These are phyloP conservation scores for Tilletia horrida DNA, from an alignment of 1,284 basidiomycete species.

Conservation along the genomic window DNA sequence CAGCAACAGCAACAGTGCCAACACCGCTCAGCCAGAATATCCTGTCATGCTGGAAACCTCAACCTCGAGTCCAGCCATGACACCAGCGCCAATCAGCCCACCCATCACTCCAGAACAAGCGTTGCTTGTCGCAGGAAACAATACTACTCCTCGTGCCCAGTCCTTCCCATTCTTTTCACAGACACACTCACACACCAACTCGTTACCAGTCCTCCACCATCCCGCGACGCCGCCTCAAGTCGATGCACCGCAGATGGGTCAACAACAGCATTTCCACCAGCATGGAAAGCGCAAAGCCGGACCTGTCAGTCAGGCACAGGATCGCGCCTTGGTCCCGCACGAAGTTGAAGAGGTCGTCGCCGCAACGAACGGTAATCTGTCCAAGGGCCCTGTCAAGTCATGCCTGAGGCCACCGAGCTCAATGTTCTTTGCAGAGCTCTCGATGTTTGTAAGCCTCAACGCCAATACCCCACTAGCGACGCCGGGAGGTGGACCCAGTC, in stretches of 20 bases:
- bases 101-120: conserved; percentile 9
- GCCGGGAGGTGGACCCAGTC: not conserved
- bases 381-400: not conserved
- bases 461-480: not conserved
- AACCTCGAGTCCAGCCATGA: not conserved
- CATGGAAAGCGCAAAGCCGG: not conserved
- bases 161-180: not conserved
- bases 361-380: not conserved
- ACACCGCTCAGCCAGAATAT: not conserved
- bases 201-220: not conserved
- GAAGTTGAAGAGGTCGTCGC: not conserved
- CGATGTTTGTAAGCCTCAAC: conserved; percentile 2
- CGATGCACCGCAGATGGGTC: not conserved
- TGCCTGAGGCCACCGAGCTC: conserved; percentile 3
- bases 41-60: too few species aligned
- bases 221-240: conserved; percentile 3
- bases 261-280: not conserved
- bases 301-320: not conserved
- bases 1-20: not conserved
- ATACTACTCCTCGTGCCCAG: too few species aligned
- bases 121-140: not conserved
- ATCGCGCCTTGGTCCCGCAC: not conserved
- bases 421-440: conserved; percentile 13
- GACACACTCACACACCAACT: not conserved
- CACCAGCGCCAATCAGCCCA: not conserved